Evolutionary conservation across 306 rosid genomes (phyloP), one percentile per base, ranked within the genome.

Genomic region (Rosa chinensis): DNA sequence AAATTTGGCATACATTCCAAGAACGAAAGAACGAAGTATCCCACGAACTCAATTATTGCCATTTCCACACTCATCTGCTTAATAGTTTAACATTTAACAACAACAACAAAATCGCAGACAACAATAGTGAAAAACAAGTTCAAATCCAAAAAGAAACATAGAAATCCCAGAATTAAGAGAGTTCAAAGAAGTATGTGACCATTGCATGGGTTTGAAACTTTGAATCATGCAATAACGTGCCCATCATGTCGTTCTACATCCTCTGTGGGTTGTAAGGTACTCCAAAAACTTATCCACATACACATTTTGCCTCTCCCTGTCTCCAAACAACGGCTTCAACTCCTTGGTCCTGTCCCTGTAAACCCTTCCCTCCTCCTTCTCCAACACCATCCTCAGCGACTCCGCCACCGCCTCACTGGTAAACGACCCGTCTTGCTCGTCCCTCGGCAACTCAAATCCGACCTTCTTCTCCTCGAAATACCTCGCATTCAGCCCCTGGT

Each of bases 391-490:
- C 75, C 66, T 84, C 10, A 87, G 2, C 0, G 88, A 85, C 35
- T 84, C 21, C 9, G 91, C 85, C 23, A 89, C 77, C 2, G 58
- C 63, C 4, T 82, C 78, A 10, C 85, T 75, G 0, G 73, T 77
- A 50, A 89, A 80, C 1, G 87, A 85, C 2, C 88, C 90, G 37
- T 85, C 84, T 6, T 13, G 8, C n/a, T 83, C 81, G 39, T 84
- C 45, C 39, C 88, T 82, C 0, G 88, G 89, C 1, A 85, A 39
- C 0, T 49, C 39, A 18, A 72, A 75, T 1, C 88, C 89, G 70
- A 82, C 70, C 55, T 81, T 82, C 80, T 80, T 87, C 71, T 87
- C 88, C 49, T 59, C 85, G 12, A 87, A 76, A n/a, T 84, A 50
- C 53, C 80, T 85, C 0, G 84, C 88, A 11, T 79, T 78, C 0